These are phyloP conservation scores for Penicillium goetzii DNA, from an alignment of 495 filamentous ascomycete genomes.

Conservation along the genomic window DNA sequence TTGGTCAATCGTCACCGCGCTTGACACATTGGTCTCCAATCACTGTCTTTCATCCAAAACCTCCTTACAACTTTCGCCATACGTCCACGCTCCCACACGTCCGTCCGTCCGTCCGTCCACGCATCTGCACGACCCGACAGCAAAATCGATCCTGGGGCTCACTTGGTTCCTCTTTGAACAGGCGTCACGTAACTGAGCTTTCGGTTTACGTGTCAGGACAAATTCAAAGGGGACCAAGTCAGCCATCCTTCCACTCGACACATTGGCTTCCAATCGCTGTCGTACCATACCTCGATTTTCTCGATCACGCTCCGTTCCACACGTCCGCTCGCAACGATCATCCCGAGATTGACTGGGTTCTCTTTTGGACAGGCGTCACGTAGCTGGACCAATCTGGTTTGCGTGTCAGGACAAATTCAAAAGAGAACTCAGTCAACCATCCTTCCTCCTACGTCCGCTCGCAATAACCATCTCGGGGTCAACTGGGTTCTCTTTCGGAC, in stretches of 20 bases:
- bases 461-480: not conserved
- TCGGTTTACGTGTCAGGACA: not conserved
- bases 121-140: no score
- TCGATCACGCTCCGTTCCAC: no score
- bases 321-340: no score
- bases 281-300: not conserved
- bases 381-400: not conserved
- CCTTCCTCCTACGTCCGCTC: no score
- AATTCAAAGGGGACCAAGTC: not conserved
- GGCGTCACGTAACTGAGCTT: not conserved
- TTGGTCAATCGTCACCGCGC: not conserved
- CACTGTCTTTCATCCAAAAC: not conserved
- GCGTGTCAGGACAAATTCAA: conserved; percentile 5
- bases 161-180: not conserved
- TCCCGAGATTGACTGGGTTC: no score
- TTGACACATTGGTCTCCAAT: not conserved
- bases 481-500: not conserved
- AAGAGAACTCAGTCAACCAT: no score
- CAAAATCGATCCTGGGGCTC: no score
- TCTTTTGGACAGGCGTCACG: not conserved
- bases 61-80: no score
- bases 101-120: no score
- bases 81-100: no score
- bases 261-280: not conserved
- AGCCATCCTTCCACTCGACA: not conserved